These are phyloP conservation scores for Plasmodium berghei DNA, from an alignment of 169 alveolate species.

Conservation along the genomic window DNA sequence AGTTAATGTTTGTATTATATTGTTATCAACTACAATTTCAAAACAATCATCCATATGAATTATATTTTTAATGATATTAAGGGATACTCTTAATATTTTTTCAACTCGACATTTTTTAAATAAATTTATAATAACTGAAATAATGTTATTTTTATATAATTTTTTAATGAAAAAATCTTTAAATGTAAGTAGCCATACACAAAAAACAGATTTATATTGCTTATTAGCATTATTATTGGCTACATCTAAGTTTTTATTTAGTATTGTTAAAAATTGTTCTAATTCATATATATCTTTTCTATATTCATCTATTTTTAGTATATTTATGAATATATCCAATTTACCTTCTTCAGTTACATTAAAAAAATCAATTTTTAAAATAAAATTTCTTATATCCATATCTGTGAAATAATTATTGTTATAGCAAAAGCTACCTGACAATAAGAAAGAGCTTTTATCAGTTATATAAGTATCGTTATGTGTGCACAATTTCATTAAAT, in stretches of 20 bases:
- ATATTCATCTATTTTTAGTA: constrained; percentile 72
- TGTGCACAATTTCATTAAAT: constrained; percentile 73
- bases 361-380: constrained; percentile 76
- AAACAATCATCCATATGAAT: constrained; percentile 80
- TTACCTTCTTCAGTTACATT: constrained; percentile 77
- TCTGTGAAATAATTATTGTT: constrained; percentile 74
- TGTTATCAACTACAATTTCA: constrained; percentile 85
- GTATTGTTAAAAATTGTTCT: constrained; percentile 62
- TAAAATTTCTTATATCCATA: constrained; percentile 68
- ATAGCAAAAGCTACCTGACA: constrained; percentile 76
- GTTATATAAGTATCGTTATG: constrained; percentile 75
- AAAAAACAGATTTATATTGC: constrained; percentile 83
- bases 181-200: constrained; percentile 84
- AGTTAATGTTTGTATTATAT: constrained; percentile 85
- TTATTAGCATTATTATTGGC: constrained; percentile 77
- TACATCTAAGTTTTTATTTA: constrained; percentile 75
- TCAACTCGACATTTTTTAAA: constrained; percentile 83
- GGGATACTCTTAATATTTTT: constrained; percentile 80
- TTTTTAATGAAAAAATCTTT: constrained; percentile 77
- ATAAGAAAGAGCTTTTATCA: constrained; percentile 70
- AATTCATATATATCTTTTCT: constrained; percentile 78
- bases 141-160: constrained; percentile 77
- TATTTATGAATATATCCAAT: constrained; percentile 76
- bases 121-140: constrained; percentile 78
- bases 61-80: constrained; percentile 80